Evolutionary conservation across 495 filamentous ascomycete genomes (phyloP).

Genomic region (Neurospora discreta): DNA sequence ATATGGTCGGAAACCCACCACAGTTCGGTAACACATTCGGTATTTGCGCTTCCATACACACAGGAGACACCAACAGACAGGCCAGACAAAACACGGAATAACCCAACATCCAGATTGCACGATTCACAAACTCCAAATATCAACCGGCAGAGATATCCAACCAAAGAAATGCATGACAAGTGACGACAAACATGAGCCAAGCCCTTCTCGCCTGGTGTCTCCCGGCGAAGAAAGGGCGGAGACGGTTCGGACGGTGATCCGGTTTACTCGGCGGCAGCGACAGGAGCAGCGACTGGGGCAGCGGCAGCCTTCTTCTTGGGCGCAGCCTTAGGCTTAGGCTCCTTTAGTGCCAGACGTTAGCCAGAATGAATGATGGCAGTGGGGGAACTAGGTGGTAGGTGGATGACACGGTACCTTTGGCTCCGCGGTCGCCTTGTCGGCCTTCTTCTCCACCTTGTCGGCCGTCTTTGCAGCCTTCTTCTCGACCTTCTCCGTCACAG

Average conservation of each 20-base stretch:
- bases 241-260: neutral
- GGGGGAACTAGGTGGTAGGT: neutral
- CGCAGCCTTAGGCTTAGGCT: conserved; percentile 27
- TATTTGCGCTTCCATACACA: neutral
- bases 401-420: conserved; percentile 9
- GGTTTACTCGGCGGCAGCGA: conserved; percentile 6
- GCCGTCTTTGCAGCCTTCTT: conserved; percentile 16
- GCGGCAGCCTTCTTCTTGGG: conserved; percentile 29
- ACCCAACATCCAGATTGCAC: neutral
- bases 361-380: neutral
- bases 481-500: conserved; percentile 34
- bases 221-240: neutral
- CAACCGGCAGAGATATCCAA: conserved; percentile 10
- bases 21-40: neutral
- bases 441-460: conserved; percentile 14
- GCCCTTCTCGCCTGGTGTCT: neutral
- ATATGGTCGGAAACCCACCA: neutral
- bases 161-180: conserved; percentile 8
- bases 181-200: neutral
- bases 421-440: conserved; percentile 12
- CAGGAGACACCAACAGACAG: neutral
- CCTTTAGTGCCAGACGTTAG: conserved; percentile 9
- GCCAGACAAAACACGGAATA: neutral
- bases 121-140: neutral
- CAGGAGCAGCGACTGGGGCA: neutral